phyloP scores from a whole-genome alignment of 164 flowering plant genomes.

The Platanus orientalis region DNA sequence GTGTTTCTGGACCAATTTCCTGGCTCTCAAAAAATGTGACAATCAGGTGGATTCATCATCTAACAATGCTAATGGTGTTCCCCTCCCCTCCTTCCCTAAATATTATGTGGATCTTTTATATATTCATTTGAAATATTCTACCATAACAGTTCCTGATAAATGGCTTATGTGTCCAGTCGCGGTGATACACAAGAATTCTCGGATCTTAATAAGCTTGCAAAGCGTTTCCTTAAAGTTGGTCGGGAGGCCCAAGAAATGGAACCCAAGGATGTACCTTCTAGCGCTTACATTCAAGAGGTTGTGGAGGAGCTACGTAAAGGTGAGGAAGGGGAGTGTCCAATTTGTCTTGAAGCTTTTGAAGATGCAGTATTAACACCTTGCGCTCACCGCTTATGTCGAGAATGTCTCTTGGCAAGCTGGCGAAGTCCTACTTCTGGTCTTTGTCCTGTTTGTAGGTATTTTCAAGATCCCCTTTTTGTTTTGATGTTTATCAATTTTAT shows the following conservation, averaged over 20 bases:
- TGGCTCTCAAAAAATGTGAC: too few species aligned
- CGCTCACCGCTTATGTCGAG: slow-evolving; percentile 93
- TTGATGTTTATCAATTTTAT: neutral
- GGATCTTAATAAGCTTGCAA: slow-evolving; percentile 89
- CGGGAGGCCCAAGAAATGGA: slow-evolving; percentile 37
- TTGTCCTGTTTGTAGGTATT: slow-evolving; percentile 97
- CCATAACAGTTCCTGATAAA: slow-evolving; percentile 9
- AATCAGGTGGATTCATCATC: too few species aligned
- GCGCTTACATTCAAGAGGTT: slow-evolving; percentile 85
- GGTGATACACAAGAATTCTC: slow-evolving; percentile 92
- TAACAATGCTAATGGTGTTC: neutral
- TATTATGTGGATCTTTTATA: neutral
- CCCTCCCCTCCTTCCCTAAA: neutral
- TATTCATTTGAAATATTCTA: neutral
- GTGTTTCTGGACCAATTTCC: too few species aligned
- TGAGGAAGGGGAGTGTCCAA: slow-evolving; percentile 93
- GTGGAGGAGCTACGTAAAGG: slow-evolving; percentile 90
- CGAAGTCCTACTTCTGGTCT: slow-evolving; percentile 68
- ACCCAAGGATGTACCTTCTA: slow-evolving; percentile 54
- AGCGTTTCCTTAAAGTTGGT: slow-evolving; percentile 74
- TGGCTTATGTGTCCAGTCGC: slow-evolving; percentile 55
- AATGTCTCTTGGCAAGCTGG: slow-evolving; percentile 95
- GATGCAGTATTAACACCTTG: slow-evolving; percentile 99
- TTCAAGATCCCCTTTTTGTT: slow-evolving; percentile 2
- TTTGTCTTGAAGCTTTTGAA: slow-evolving; percentile 97